These are phyloP conservation scores for Astragalus glycyphyllos DNA, from an alignment of 306 rosid species.

Conservation along the genomic window DNA sequence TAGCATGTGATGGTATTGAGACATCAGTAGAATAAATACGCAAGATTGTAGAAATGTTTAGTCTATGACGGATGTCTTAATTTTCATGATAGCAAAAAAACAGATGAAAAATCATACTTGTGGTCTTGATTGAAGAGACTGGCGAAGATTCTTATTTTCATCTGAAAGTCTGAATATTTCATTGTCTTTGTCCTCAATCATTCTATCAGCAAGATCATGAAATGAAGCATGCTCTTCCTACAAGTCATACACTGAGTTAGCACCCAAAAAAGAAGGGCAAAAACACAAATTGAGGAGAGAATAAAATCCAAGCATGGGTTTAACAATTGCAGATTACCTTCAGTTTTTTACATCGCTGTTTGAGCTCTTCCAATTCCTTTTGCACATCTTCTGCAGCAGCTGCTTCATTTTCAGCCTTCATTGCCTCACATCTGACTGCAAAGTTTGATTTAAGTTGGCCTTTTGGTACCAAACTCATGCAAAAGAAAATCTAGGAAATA, in stretches of 20 bases:
- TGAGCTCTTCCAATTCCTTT: conserved; percentile 89
- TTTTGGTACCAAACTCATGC: conserved; percentile 36
- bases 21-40: conserved; percentile 42
- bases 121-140: conserved; percentile 74
- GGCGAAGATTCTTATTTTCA: conserved; percentile 79
- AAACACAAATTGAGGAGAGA: conserved; percentile 9
- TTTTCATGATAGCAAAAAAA: conserved; percentile 28
- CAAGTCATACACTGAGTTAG: conserved; percentile 45
- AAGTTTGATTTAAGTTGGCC: conserved; percentile 37
- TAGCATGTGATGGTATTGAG: conserved; percentile 43
- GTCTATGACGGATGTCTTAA: conserved; percentile 35
- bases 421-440: conserved; percentile 84
- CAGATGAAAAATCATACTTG: conserved; percentile 52
- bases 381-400: conserved; percentile 60
- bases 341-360: conserved; percentile 65
- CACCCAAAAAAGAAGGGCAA: conserved; percentile 22
- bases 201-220: conserved; percentile 91
- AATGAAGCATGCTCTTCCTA: conserved; percentile 90
- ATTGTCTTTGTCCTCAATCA: conserved; percentile 88
- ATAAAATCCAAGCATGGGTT: conserved; percentile 32
- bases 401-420: conserved; percentile 84
- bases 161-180: conserved; percentile 86
- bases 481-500: conserved; percentile 35
- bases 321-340: conserved; percentile 61
- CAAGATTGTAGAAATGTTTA: conserved; percentile 31